Conservation (phyloP, 169 alveolate species). For the Ichthyophthirius multifiliis region DNA sequence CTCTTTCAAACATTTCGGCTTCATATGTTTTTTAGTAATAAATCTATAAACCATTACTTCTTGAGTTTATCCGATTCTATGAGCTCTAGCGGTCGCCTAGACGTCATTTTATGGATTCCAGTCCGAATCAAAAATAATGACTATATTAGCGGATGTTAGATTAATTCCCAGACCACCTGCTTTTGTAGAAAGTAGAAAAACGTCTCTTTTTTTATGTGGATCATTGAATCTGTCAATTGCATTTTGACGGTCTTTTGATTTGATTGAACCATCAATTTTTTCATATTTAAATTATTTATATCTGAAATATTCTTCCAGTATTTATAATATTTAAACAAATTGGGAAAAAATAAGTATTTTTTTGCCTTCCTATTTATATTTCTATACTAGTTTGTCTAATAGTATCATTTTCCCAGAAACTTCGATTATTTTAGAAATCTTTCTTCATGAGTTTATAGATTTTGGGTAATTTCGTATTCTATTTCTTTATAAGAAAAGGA, state of each 20-base stretch:
- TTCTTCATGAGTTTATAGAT: slow-evolving; percentile 43
- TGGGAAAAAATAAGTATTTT: slow-evolving; percentile 89
- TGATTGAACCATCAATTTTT: slow-evolving; percentile 88
- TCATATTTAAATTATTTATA: slow-evolving; percentile 79
- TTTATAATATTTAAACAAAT: slow-evolving; percentile 85
- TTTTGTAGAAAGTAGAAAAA: slow-evolving; percentile 91
- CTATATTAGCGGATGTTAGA: slow-evolving; percentile 93
- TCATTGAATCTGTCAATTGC: slow-evolving; percentile 86
- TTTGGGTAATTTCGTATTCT: slow-evolving; percentile 75
- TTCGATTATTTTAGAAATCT: slow-evolving; percentile 40
- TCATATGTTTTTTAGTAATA: slow-evolving; percentile 92
- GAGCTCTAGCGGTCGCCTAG: slow-evolving; percentile 95
- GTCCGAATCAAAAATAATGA: slow-evolving; percentile 93
- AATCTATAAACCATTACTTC: slow-evolving; percentile 91
- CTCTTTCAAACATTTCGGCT: slow-evolving; percentile 93
- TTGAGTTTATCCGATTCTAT: slow-evolving; percentile 92
- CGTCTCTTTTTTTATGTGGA: slow-evolving; percentile 71
- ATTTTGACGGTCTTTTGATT: slow-evolving; percentile 80
- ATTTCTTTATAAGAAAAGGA: slow-evolving; percentile 92
- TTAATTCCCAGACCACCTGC: slow-evolving; percentile 96
- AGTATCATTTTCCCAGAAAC: slow-evolving; percentile 88
- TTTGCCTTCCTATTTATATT: slow-evolving; percentile 83
- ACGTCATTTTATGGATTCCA: slow-evolving; percentile 95
- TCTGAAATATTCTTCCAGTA: slow-evolving; percentile 85
- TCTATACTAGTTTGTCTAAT: slow-evolving; percentile 83